Evolutionary conservation across 1,284 basidiomycete species (phyloP).

Genomic region (Marasmius tenuissimus): DNA sequence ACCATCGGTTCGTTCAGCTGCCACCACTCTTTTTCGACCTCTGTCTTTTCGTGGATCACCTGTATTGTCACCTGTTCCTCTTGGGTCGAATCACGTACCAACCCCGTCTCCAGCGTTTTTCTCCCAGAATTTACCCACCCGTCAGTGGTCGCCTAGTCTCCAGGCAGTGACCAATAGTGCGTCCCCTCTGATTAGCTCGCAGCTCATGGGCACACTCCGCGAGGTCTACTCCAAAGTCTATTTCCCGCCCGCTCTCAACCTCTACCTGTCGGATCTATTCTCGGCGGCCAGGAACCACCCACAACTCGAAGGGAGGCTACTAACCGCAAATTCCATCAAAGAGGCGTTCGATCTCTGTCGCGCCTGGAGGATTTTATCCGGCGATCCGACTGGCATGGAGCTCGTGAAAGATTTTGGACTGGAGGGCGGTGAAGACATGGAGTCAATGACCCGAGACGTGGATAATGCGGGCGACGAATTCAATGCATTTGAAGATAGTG

Average conservation of each 20-base stretch:
- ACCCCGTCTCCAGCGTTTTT: slow-evolving; percentile 10
- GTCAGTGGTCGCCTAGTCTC: slow-evolving; percentile 16
- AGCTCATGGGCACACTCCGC: slow-evolving; percentile 41
- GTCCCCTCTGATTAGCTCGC: slow-evolving; percentile 32
- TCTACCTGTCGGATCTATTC: slow-evolving; percentile 72
- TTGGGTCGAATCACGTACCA: slow-evolving; percentile 6
- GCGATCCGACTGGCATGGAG: slow-evolving; percentile 53
- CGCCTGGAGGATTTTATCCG: slow-evolving; percentile 62
- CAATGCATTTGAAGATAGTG: slow-evolving; percentile 17
- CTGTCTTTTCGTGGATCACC: slow-evolving; percentile 12
- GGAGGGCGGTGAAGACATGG: slow-evolving; percentile 20
- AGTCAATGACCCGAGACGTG: background rate
- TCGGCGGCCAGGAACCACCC: slow-evolving; percentile 71
- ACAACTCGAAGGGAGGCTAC: slow-evolving; percentile 64
- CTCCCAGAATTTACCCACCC: slow-evolving; percentile 9
- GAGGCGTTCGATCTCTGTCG: slow-evolving; percentile 64
- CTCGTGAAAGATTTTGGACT: slow-evolving; percentile 34
- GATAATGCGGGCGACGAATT: background rate
- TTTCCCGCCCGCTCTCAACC: slow-evolving; percentile 48
- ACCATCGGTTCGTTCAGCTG: slow-evolving; percentile 36
- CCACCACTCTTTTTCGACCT: slow-evolving; percentile 30
- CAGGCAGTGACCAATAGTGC: slow-evolving; percentile 17
- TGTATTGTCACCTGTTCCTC: slow-evolving; percentile 26
- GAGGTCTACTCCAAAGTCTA: slow-evolving; percentile 33
- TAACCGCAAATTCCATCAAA: slow-evolving; percentile 56